phyloP scores from a whole-genome alignment of 805 yeast species.

The Scheffersomyces stipitis region DNA sequence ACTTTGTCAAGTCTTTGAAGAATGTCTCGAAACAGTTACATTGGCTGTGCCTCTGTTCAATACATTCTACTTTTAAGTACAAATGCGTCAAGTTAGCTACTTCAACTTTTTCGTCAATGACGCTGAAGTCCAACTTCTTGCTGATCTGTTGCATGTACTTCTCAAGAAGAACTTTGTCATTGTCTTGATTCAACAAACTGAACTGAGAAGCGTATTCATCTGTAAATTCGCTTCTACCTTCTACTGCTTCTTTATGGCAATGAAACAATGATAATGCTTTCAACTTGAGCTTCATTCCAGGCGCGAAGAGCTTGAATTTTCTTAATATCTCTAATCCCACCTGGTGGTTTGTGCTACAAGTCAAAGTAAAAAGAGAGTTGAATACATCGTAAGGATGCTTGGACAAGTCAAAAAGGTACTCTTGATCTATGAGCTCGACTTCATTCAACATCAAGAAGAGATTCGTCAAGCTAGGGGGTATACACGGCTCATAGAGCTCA shows the following conservation, averaged over 20 bases:
- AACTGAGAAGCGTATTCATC: neutral
- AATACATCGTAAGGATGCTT: conserved; percentile 18
- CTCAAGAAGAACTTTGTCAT: conserved; percentile 5
- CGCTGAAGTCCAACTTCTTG: conserved; percentile 19
- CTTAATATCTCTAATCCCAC: conserved; percentile 28
- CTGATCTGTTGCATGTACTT: conserved; percentile 14
- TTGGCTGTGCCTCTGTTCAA: conserved; percentile 18
- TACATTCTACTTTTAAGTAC: conserved; percentile 31
- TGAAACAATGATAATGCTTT: conserved; percentile 31
- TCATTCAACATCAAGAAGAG: conserved; percentile 34
- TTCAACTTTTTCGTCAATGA: conserved; percentile 24
- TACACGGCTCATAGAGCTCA: conserved; percentile 23
- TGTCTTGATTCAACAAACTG: neutral
- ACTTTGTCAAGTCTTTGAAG: conserved; percentile 24
- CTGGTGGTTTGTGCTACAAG: conserved; percentile 32
- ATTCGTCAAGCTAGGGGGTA: conserved; percentile 29
- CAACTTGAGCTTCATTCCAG: conserved; percentile 22
- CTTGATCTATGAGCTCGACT: conserved; percentile 19
- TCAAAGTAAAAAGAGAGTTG: conserved; percentile 25
- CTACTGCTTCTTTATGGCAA: conserved; percentile 25
- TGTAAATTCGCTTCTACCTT: conserved; percentile 10
- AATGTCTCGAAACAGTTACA: conserved; percentile 30
- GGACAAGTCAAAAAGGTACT: conserved; percentile 17
- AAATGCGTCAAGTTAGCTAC: conserved; percentile 19
- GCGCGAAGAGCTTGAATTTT: conserved; percentile 18